Percentiles rank a stretch among this genome's conserved stretches.
Conservation (phyloP, 495 filamentous ascomycete genomes). For the Apiosordaria backusii region DNA sequence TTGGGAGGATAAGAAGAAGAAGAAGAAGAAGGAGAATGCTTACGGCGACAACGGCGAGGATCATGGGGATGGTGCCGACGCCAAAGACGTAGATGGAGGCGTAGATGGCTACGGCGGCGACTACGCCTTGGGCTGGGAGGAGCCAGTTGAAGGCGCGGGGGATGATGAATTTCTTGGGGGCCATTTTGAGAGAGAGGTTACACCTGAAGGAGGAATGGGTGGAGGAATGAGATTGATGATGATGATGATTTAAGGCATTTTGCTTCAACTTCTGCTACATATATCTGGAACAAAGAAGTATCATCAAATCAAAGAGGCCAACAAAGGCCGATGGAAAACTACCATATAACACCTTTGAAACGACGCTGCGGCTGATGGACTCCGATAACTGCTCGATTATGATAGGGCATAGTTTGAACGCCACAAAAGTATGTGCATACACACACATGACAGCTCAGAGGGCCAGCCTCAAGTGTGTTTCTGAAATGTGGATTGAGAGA, state of each 20-base stretch:
- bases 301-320: neutral
- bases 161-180: conserved; percentile 1
- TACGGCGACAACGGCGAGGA: conserved; percentile 27
- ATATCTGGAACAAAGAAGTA: too few species aligned
- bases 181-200: conserved; percentile 2
- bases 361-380: neutral
- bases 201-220: neutral
- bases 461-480: neutral
- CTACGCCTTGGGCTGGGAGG: conserved; percentile 22
- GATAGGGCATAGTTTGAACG: neutral
- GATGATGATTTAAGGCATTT: neutral
- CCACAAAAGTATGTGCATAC: neutral
- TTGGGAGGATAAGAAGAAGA: neutral
- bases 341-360: neutral
- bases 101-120: conserved; percentile 25
- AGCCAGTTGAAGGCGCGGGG: conserved; percentile 23
- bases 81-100: conserved; percentile 24
- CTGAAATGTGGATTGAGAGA: neutral
- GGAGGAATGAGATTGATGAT: neutral
- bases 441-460: neutral
- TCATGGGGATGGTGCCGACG: conserved; percentile 19
- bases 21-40: conserved; percentile 4
- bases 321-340: neutral
- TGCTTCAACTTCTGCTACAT: neutral
- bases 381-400: neutral